Evolutionary conservation across 345 rosid species (phyloP).

Genomic region (Moringa oleifera): DNA sequence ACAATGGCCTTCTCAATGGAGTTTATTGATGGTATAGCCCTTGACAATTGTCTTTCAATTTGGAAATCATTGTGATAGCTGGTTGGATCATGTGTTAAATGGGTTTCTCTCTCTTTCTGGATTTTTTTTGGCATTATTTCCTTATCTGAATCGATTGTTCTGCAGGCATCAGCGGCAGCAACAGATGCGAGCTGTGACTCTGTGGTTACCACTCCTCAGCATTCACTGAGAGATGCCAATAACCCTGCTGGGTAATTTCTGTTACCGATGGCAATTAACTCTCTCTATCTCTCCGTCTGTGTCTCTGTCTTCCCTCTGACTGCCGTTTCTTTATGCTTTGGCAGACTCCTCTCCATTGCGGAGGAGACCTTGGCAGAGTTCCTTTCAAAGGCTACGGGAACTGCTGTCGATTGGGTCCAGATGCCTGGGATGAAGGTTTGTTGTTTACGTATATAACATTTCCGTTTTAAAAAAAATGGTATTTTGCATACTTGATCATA

Average conservation of each 20-base stretch:
- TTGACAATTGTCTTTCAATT: background rate
- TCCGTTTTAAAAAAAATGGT: background rate
- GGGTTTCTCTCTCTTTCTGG: constrained; percentile 1
- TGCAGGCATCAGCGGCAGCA: constrained; percentile 11
- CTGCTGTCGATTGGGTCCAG: constrained; percentile 99
- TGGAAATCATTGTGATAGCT: background rate
- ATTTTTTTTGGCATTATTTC: constrained; percentile 7
- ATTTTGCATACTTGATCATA: background rate
- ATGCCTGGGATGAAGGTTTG: constrained; percentile 99
- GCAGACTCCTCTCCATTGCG: constrained; percentile 96
- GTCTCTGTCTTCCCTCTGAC: background rate
- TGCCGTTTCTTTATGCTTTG: background rate
- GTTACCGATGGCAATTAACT: background rate
- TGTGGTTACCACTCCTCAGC: constrained; percentile 92
- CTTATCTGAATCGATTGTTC: background rate
- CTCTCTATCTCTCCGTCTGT: background rate
- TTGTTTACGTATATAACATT: background rate
- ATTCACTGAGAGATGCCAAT: constrained; percentile 86
- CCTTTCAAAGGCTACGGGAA: constrained; percentile 99
- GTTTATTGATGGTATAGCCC: too few relatives aligned
- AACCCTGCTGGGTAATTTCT: constrained; percentile 92
- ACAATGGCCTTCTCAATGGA: background rate
- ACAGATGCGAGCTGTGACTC: constrained; percentile 96
- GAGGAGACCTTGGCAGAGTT: constrained; percentile 99
- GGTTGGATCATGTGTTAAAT: constrained; percentile 2